Percentiles rank a stretch among this genome's conserved stretches.
phyloP scores from a whole-genome alignment of 179 eudicot species.

The Spinacia oleracea region DNA sequence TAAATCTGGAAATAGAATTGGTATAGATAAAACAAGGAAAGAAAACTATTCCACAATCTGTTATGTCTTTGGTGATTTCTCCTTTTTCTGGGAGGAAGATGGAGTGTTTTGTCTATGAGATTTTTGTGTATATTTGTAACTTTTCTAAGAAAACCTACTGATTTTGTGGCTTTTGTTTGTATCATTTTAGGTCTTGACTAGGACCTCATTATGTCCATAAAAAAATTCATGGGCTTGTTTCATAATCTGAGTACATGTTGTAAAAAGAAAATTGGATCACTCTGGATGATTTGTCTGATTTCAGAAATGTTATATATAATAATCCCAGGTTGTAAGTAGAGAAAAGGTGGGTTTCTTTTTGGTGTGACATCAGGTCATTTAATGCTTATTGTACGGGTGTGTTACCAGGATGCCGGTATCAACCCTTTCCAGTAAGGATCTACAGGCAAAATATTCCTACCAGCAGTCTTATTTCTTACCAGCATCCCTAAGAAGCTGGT shows the following conservation, averaged over 20 bases:
- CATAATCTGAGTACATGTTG: not conserved
- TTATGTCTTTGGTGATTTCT: not conserved
- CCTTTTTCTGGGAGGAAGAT: not conserved
- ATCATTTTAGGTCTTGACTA: not conserved
- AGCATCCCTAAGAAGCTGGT: no score
- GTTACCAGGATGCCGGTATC: no score
- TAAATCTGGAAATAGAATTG: not conserved
- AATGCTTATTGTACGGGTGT: no score
- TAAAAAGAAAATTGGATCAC: not conserved
- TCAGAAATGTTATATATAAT: not conserved
- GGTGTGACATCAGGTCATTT: not conserved
- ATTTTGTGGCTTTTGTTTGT: not conserved
- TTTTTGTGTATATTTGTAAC: not conserved
- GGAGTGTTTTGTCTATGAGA: not conserved
- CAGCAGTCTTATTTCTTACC: no score
- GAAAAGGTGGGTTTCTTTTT: not conserved
- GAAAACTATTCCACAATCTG: no score
- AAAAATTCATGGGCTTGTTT: no score
- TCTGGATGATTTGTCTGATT: not conserved
- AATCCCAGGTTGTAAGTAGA: not conserved
- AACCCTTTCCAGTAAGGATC: no score
- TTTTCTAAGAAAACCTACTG: not conserved
- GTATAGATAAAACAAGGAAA: not conserved
- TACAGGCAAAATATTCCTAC: no score
- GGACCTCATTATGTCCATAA: not conserved